Conservation (phyloP, 768 basidiomycete species). For the Trametes coccinea region DNA sequence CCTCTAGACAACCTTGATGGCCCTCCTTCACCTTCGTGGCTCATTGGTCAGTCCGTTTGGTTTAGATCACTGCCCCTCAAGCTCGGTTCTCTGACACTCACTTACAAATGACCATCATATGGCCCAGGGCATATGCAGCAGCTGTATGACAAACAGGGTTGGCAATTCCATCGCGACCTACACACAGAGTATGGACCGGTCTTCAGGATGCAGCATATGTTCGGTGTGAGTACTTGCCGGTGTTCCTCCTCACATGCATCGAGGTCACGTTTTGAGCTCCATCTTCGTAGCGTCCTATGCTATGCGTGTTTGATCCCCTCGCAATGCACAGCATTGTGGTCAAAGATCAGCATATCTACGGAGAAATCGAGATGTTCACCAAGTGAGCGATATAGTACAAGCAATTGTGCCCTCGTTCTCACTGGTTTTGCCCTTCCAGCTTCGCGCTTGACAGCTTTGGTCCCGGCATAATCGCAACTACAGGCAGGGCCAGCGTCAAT, state of each 20-base stretch:
- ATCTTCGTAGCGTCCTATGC: not conserved
- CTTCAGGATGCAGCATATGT: conserved; percentile 4
- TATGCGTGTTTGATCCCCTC: conserved; percentile 18
- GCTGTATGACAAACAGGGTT: conserved; percentile 6
- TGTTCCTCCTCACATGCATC: no score
- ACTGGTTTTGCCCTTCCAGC: not conserved
- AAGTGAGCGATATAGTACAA: not conserved
- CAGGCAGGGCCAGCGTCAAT: not conserved
- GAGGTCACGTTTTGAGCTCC: no score
- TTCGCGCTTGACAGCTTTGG: not conserved
- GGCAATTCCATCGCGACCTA: conserved; percentile 10
- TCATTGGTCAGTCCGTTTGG: not conserved
- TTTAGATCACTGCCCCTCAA: no score
- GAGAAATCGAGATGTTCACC: conserved; percentile 7
- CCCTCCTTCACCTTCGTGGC: conserved; percentile 5
- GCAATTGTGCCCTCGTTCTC: not conserved
- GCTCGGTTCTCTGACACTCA: not conserved
- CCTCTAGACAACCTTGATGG: conserved; percentile 18
- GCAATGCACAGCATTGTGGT: conserved; percentile 20
- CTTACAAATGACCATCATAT: not conserved
- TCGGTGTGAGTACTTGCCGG: conserved; percentile 19
- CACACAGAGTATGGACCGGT: conserved; percentile 15
- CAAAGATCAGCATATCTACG: conserved; percentile 17
- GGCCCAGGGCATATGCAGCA: conserved; percentile 14
- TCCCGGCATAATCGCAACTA: conserved; percentile 8